A percentile compares a stretch with the other conserved stretches of the same genome.
These are phyloP conservation scores for Dissophora globulifera DNA, from an alignment of 192 early-diverging fungal genomes.

Conservation along the genomic window DNA sequence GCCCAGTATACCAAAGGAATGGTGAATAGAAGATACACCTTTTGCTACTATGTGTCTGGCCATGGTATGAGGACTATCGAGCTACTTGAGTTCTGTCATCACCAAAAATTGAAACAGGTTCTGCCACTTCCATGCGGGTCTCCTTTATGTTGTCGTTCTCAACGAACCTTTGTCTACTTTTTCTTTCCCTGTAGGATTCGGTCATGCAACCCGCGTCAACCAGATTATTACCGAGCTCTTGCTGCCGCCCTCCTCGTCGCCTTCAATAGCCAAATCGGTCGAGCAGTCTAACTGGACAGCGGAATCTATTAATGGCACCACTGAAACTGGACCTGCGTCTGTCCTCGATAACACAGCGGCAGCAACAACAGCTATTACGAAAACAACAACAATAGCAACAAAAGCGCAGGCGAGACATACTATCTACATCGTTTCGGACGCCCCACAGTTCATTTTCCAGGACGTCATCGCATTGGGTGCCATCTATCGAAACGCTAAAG, in stretches of 20 bases:
- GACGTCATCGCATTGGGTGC: constrained; percentile 61
- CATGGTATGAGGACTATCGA: constrained; percentile 58
- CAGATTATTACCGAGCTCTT: constrained; percentile 66
- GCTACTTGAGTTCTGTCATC: too few species aligned
- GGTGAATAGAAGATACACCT: constrained; percentile 49
- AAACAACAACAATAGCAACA: background rate
- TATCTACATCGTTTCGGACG: constrained; percentile 66
- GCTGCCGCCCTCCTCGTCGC: constrained; percentile 9
- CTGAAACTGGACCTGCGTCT: background rate
- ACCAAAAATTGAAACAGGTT: too few species aligned
- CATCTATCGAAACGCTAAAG: constrained; percentile 63
- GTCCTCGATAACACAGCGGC: background rate
- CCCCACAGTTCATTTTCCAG: constrained; percentile 67
- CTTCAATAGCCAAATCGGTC: background rate
- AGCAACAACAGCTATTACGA: background rate
- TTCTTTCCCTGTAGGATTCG: constrained; percentile 59
- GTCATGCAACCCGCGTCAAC: constrained; percentile 69
- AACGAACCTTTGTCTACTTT: too few species aligned
- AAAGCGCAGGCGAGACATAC: constrained; percentile 42
- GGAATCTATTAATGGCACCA: background rate
- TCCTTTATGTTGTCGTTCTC: background rate
- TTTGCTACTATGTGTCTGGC: constrained; percentile 69
- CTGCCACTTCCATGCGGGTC: background rate
- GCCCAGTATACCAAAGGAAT: background rate
- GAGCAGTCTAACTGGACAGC: background rate